Conservation (phyloP, 257 asterid species). For the Forsythia suspensa region DNA sequence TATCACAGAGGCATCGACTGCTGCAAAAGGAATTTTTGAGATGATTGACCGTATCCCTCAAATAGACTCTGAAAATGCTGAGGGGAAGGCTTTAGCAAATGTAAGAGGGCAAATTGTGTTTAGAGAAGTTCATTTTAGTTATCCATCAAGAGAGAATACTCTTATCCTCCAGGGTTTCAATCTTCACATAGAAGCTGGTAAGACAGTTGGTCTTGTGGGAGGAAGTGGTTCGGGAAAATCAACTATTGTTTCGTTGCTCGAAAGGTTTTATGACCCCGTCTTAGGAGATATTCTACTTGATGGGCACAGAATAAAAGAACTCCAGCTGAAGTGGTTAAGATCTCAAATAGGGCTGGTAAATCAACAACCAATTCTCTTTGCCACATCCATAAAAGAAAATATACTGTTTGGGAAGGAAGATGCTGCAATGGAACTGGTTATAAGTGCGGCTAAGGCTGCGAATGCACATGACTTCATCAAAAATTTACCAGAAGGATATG, state of each 20-base stretch:
- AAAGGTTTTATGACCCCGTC: constrained; percentile 71
- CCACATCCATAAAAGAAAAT: constrained; percentile 67
- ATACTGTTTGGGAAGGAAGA: constrained; percentile 69
- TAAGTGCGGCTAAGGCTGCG: constrained; percentile 59
- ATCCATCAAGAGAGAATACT: constrained; percentile 65
- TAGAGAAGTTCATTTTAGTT: constrained; percentile 57
- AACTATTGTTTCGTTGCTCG: constrained; percentile 60
- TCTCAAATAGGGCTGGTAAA: constrained; percentile 73
- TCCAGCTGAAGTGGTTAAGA: constrained; percentile 71
- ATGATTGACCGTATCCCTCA: constrained; percentile 49
- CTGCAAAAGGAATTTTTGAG: constrained; percentile 54
- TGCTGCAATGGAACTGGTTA: constrained; percentile 54
- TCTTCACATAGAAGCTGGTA: constrained; percentile 51
- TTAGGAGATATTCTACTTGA: constrained; percentile 66
- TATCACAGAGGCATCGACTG: constrained; percentile 55
- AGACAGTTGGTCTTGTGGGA: constrained; percentile 71
- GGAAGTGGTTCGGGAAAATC: constrained; percentile 87
- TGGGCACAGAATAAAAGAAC: constrained; percentile 46
- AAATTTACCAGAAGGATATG: constrained; percentile 60
- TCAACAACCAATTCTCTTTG: constrained; percentile 80
- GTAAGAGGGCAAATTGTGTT: constrained; percentile 68
- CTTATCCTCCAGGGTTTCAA: constrained; percentile 53
- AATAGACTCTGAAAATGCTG: constrained; percentile 45
- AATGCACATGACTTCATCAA: constrained; percentile 72
- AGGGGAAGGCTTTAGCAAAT: constrained; percentile 41